phyloP scores from a whole-genome alignment of 768 basidiomycete genomes.

The Hypholoma fasciculare region DNA sequence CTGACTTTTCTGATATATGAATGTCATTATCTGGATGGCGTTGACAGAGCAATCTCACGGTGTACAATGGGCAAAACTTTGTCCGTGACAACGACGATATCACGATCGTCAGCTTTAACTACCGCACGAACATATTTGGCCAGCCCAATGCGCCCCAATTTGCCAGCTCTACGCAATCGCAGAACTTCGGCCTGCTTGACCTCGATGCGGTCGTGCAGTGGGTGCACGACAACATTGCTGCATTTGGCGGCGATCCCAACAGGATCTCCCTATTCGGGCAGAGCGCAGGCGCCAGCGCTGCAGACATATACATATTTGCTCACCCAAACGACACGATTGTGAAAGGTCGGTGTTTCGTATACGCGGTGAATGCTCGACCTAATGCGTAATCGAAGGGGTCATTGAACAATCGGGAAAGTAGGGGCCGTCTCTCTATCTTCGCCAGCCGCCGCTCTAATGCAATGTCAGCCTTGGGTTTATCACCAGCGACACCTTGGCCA shows the following conservation, averaged over 20 bases:
- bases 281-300: slow-evolving; percentile 32
- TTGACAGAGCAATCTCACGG: slow-evolving; percentile 26
- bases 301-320: slow-evolving; percentile 30
- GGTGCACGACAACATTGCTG: slow-evolving; percentile 48
- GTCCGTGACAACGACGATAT: slow-evolving; percentile 35
- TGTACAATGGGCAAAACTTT: slow-evolving; percentile 29
- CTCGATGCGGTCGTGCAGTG: slow-evolving; percentile 41
- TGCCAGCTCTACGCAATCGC: slow-evolving; percentile 17
- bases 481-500: background rate
- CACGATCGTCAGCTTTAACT: slow-evolving; percentile 37
- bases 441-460: background rate
- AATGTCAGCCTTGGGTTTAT: background rate
- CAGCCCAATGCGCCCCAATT: slow-evolving; percentile 40
- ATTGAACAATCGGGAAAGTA: slow-evolving; percentile 5
- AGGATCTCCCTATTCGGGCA: slow-evolving; percentile 38
- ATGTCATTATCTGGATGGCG: background rate
- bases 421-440: background rate
- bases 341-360: slow-evolving; percentile 10
- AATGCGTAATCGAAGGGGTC: slow-evolving; percentile 13
- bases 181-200: slow-evolving; percentile 42
- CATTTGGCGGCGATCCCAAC: slow-evolving; percentile 41
- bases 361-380: background rate
- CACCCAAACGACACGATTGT: slow-evolving; percentile 35
- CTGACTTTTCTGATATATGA: background rate
- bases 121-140: slow-evolving; percentile 39